Base-by-base conservation (phyloP, 169 alveolate species). In the Besnoitia besnoiti region DNA sequence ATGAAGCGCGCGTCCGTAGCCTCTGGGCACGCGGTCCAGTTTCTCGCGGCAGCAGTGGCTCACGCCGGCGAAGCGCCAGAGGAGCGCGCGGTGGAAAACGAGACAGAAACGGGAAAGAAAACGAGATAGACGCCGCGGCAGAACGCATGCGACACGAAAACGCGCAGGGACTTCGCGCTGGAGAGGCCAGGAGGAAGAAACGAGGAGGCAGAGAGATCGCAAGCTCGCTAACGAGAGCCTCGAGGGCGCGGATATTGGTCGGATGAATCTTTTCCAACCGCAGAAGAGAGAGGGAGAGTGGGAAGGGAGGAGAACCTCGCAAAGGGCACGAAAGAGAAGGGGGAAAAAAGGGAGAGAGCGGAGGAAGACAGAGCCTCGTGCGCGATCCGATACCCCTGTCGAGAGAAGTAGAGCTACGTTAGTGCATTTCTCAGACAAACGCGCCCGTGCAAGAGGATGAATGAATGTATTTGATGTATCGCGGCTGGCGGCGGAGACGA, bases 261-360 rank as follows among this genome's bases (percentile, higher is more conserved):
- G n/a, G n/a, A n/a, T n/a, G n/a, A n/a, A n/a, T n/a, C n/a, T n/a
- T n/a, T n/a, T n/a, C n/a, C n/a, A n/a, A n/a, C n/a, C n/a, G n/a
- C n/a, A 16, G 80, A 67, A 67, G 44, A n/a, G 44, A 67, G 80
- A n/a, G n/a, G 44, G 44, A n/a, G 80, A 67, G n/a, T n/a, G n/a
- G 80, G 19, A 67, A 67, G 42, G 10, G 80, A 67, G n/a, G 80
- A n/a, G n/a, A n/a, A 67, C n/a, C 14, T 37, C 19, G n/a, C 14
- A 2, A 67, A 7, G 12, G 46, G 39, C 12, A 35, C 24, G 16
- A 16, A 49, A 49, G 59, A 49, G 7, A 16, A 49, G 59, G 16
- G 59, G 16, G 59, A 49, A 16, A 49, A 49, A 16, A 49, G 59
- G 16, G 16, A 49, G 59, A 10, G 16, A 49, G 24, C 7, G 16